These are phyloP conservation scores for Halocafeteria seosinensis DNA, from an alignment of 108 stramenopile genomes.

Conservation along the genomic window DNA sequence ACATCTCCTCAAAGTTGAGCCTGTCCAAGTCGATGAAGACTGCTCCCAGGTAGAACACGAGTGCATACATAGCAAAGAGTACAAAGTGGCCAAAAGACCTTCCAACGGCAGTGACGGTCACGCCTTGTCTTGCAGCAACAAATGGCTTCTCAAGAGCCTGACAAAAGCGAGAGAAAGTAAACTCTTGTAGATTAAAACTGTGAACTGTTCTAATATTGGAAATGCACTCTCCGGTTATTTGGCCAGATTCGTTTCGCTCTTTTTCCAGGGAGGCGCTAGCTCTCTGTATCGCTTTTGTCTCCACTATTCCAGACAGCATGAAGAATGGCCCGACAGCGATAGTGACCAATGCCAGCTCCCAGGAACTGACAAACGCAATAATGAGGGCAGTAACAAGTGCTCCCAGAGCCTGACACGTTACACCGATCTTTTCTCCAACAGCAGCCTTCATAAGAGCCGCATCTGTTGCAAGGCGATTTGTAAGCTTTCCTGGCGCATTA, in stretches of 20 bases:
- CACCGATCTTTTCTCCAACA: constrained; percentile 23
- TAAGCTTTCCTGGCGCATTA: constrained; percentile 7
- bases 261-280: constrained; percentile 25
- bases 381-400: constrained; percentile 21
- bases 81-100: constrained; percentile 18
- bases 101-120: constrained; percentile 13
- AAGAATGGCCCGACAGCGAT: constrained; percentile 39
- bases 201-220: constrained; percentile 42
- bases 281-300: constrained; percentile 22
- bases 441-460: constrained; percentile 17
- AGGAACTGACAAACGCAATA: constrained; percentile 33
- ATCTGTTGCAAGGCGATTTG: constrained; percentile 12
- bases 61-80: constrained; percentile 22
- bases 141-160: constrained; percentile 22
- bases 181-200: constrained; percentile 32
- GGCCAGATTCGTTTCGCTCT: constrained; percentile 11
- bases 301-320: constrained; percentile 16
- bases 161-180: no score
- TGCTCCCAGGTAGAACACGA: constrained; percentile 26
- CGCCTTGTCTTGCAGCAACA: constrained; percentile 18
- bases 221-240: constrained; percentile 35
- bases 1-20: constrained; percentile 22
- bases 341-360: constrained; percentile 32
- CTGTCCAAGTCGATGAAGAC: constrained; percentile 14
- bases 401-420: constrained; percentile 7